These are phyloP conservation scores for Aspergillus sp. DNA, from an alignment of 2,329 filamentous ascomycete genomes.

Conservation along the genomic window DNA sequence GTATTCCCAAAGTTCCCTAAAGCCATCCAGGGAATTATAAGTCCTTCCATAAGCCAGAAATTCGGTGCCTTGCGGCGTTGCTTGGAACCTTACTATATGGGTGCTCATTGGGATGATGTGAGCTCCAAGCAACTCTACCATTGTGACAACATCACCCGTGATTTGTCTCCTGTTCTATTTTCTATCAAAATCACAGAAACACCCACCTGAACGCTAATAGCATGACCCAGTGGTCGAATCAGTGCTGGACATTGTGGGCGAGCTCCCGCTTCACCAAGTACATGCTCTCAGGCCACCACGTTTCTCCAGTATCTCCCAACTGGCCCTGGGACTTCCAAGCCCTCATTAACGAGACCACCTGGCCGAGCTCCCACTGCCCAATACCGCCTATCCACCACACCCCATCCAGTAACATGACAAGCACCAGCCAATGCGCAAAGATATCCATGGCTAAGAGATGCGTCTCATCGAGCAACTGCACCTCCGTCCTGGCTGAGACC, in stretches of 20 bases:
- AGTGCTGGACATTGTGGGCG: slow-evolving; percentile 1
- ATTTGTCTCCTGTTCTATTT: slow-evolving; percentile 6
- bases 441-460: slow-evolving; percentile 23
- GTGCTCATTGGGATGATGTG: slow-evolving; percentile 5
- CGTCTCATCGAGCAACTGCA: slow-evolving; percentile 5
- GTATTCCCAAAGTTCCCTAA: background rate
- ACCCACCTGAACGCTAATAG: no score
- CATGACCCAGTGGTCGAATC: background rate
- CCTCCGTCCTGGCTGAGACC: slow-evolving; percentile 1
- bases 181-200: background rate
- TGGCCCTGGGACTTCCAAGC: slow-evolving; percentile 9
- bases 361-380: slow-evolving; percentile 24
- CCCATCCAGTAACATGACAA: slow-evolving; percentile 29
- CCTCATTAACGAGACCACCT: slow-evolving; percentile 21
- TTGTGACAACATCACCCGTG: no score
- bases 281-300: slow-evolving; percentile 28
- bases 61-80: background rate
- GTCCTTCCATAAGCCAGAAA: slow-evolving; percentile 1
- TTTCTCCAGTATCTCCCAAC: slow-evolving; percentile 9
- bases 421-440: slow-evolving; percentile 33
- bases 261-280: slow-evolving; percentile 17
- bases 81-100: background rate
- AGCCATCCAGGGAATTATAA: background rate
- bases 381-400: slow-evolving; percentile 36
- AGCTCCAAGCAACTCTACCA: background rate